Evolutionary conservation across 192 early-diverging fungal genomes (phyloP).

Genomic region (Linderina pennispora): DNA sequence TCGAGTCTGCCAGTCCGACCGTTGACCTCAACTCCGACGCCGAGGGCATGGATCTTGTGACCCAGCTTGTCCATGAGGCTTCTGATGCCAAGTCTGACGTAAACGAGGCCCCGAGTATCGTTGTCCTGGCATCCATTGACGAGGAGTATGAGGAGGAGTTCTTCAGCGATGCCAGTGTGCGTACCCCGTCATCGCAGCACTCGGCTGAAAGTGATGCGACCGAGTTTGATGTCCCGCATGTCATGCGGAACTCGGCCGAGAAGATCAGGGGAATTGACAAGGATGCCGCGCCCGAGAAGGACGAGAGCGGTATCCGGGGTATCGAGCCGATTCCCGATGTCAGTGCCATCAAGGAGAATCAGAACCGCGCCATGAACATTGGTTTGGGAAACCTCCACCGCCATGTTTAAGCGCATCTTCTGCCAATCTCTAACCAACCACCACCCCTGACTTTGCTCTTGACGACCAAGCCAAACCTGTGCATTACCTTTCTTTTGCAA

Average conservation of each 20-base stretch:
- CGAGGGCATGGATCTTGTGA: slow-evolving; percentile 32
- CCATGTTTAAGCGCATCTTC: slow-evolving; percentile 21
- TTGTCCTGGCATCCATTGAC: slow-evolving; percentile 33
- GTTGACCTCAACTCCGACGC: slow-evolving; percentile 25
- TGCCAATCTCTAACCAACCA: no score
- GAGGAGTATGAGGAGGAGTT: slow-evolving; percentile 43
- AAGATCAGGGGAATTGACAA: not conserved
- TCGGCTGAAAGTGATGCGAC: not conserved
- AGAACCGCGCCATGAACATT: slow-evolving; percentile 43
- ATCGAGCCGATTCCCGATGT: slow-evolving; percentile 27
- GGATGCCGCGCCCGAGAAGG: slow-evolving; percentile 3
- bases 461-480: no score
- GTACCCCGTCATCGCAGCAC: not conserved
- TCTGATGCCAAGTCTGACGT: slow-evolving; percentile 8
- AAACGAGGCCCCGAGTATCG: slow-evolving; percentile 31
- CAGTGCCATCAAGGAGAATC: slow-evolving; percentile 29
- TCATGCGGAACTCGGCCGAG: slow-evolving; percentile 11
- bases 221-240: not conserved
- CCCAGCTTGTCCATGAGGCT: slow-evolving; percentile 21
- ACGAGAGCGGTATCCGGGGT: slow-evolving; percentile 14
- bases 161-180: not conserved
- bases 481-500: no score
- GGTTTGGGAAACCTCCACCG: slow-evolving; percentile 38
- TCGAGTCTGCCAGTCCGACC: slow-evolving; percentile 1
- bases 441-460: no score